Base-by-base conservation (phyloP, 1,284 basidiomycete species). In the Ceratobasidium sp. region DNA sequence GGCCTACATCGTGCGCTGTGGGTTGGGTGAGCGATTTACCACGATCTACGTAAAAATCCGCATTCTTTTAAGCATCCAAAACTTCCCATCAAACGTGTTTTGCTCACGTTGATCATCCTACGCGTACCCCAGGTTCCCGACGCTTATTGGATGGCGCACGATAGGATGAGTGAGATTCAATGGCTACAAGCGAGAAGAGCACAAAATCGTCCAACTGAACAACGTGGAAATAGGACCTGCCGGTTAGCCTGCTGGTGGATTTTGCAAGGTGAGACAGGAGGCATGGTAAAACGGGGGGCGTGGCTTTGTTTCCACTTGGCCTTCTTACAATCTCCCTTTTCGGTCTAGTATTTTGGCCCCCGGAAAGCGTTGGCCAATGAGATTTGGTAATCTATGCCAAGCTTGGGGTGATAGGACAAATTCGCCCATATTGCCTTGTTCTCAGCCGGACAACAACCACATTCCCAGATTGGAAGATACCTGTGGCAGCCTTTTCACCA, bases 301-400 rank as follows among this genome's bases (percentile, higher is more conserved):
- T 44, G 27, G 57, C 3, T n/a, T 8, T 8, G 60, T 10, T 30
- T 8, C 16, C 33, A 16, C 60, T 35, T 6, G 7, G 10, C 4
- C 20, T 41, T 62, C 60, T 62, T 38, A 62, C 20, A 23, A 64
- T 57, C 30, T 48, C 33, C 35, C 41, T 27, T 52, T 38, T 30
- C 30, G 52, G 12, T 77, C 50, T 87, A 88, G 78, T 30, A 91
- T 83, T 91, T 91, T 82, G 87, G 91, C 78, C 88, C 71, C 79
- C 78, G 18, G 90, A 91, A 83, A 88, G 87, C 79, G 86, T 92
- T 78, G 88, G 87, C 0, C 89, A 91, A 82, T 84, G 89, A 78
- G 90, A 91, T 82, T 83, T 92, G 38, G 90, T 92, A 6, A 88
- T 88, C 8, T 92, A 91, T 89, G 81, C 91, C 77, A 92, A 92